These are phyloP conservation scores for Isatis tinctoria DNA, from an alignment of 345 rosid species.

Conservation along the genomic window DNA sequence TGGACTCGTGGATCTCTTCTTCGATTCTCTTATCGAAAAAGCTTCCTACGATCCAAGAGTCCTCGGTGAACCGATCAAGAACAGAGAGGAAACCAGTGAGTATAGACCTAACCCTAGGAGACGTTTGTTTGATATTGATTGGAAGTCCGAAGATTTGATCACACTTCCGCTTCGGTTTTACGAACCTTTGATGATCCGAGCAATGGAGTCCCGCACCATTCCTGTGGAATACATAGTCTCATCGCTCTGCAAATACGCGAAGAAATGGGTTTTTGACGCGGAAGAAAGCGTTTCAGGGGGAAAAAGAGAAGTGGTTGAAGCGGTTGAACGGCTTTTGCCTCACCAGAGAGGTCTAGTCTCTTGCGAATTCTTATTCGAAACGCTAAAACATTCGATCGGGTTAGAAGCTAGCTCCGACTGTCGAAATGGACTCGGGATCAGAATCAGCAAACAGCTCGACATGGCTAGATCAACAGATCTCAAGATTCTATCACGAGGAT, in stretches of 20 bases:
- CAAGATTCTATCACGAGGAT: conserved; percentile 45
- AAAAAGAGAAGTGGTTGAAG: conserved; percentile 54
- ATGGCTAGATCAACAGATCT: conserved; percentile 57
- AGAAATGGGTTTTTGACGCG: conserved; percentile 38
- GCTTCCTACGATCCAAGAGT: conserved; percentile 55
- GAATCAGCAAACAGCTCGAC: conserved; percentile 74
- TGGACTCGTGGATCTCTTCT: conserved; percentile 57
- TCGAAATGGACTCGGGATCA: conserved; percentile 48
- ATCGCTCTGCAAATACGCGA: conserved; percentile 46
- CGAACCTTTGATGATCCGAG: conserved; percentile 42
- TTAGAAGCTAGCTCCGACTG: conserved; percentile 57
- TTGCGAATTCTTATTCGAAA: conserved; percentile 46
- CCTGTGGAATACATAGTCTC: conserved; percentile 32
- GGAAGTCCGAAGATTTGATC: conserved; percentile 59
- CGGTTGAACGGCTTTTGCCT: conserved; percentile 64
- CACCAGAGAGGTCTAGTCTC: conserved; percentile 49
- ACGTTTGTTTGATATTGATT: conserved; percentile 50
- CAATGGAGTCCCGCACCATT: conserved; percentile 39
- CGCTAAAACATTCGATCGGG: conserved; percentile 43
- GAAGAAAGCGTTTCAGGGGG: conserved; percentile 32
- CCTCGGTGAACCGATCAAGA: conserved; percentile 52
- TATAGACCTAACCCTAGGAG: conserved; percentile 65
- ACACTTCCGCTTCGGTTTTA: conserved; percentile 50
- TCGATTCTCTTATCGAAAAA: conserved; percentile 52
- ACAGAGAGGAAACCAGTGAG: conserved; percentile 27